These are phyloP conservation scores for Astragalus membranaceus DNA, from an alignment of 306 rosid genomes.

Conservation along the genomic window DNA sequence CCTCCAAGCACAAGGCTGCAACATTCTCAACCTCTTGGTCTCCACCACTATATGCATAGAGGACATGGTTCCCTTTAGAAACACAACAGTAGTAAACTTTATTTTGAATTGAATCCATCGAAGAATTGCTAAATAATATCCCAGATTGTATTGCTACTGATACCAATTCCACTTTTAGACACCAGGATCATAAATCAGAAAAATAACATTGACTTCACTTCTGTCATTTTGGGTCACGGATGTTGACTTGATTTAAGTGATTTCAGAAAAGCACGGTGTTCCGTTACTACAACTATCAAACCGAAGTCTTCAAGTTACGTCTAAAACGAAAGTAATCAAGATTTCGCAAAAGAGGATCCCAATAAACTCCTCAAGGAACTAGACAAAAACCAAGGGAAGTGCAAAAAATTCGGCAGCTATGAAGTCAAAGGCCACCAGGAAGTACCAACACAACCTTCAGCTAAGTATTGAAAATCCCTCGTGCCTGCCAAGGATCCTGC, in stretches of 20 bases:
- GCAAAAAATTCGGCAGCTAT: conserved; percentile 26
- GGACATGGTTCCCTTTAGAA: conserved; percentile 46
- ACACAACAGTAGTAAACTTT: conserved; percentile 72
- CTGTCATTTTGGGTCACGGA: conserved; percentile 3
- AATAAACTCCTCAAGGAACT: conserved; percentile 29
- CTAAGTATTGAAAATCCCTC: conserved; percentile 33
- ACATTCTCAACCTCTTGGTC: conserved; percentile 49
- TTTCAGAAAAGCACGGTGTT: neutral
- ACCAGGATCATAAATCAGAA: conserved; percentile 4
- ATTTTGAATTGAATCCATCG: conserved; percentile 55
- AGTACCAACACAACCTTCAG: conserved; percentile 34
- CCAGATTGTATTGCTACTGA: no score
- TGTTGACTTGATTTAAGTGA: neutral
- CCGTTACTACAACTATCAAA: neutral
- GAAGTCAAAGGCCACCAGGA: conserved; percentile 32
- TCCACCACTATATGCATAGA: conserved; percentile 50
- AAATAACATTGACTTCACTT: neutral
- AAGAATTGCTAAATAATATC: conserved; percentile 5
- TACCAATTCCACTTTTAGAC: no score
- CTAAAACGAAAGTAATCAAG: conserved; percentile 20
- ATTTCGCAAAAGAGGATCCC: conserved; percentile 23
- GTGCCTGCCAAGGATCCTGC: conserved; percentile 12
- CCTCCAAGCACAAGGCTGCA: conserved; percentile 64
- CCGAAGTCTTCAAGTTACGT: conserved; percentile 2
- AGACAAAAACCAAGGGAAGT: conserved; percentile 22